phyloP scores from a whole-genome alignment of 1,284 basidiomycete genomes.

The Leccinum laetum region DNA sequence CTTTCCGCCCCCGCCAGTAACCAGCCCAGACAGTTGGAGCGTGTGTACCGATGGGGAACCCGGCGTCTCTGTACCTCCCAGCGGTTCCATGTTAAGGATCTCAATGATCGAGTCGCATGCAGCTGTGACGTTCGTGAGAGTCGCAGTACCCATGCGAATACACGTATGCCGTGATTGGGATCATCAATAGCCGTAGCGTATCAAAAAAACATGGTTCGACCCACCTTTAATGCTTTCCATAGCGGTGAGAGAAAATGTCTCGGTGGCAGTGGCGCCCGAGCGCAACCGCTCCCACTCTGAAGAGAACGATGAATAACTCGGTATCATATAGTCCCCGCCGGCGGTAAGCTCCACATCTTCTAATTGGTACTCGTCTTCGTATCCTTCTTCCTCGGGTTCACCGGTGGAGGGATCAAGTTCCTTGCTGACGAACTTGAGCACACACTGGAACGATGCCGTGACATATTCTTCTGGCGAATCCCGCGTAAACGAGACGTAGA shows the following conservation, averaged over 20 bases:
- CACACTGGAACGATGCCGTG: conserved; percentile 86
- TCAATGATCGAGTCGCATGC: too few species aligned
- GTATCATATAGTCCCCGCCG: conserved; percentile 87
- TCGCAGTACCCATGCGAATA: conserved; percentile 10
- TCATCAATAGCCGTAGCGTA: conserved; percentile 11
- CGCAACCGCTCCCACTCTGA: conserved; percentile 92
- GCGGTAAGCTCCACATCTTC: conserved; percentile 95
- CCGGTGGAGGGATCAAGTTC: conserved; percentile 97
- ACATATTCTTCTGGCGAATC: conserved; percentile 77
- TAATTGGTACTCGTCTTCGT: conserved; percentile 98
- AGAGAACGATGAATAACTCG: conserved; percentile 82
- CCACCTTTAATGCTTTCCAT: conserved; percentile 93
- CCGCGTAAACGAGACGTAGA: conserved; percentile 96
- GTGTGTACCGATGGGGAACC: too few species aligned
- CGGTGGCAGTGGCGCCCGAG: conserved; percentile 74
- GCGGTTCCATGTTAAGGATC: too few species aligned
- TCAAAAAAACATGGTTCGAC: conserved; percentile 27
- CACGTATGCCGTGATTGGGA: conserved; percentile 15
- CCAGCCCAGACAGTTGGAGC: too few species aligned
- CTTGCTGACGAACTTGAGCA: conserved; percentile 97
- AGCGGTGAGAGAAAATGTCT: conserved; percentile 93
- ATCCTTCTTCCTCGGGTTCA: conserved; percentile 79
- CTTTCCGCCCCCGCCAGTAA: too few species aligned
- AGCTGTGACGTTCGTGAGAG: too few species aligned
- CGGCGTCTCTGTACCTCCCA: too few species aligned